Evolutionary conservation across 169 alveolate species (phyloP), one percentile per base, ranked within the genome.

Genomic region (Plasmodium gaboni): DNA sequence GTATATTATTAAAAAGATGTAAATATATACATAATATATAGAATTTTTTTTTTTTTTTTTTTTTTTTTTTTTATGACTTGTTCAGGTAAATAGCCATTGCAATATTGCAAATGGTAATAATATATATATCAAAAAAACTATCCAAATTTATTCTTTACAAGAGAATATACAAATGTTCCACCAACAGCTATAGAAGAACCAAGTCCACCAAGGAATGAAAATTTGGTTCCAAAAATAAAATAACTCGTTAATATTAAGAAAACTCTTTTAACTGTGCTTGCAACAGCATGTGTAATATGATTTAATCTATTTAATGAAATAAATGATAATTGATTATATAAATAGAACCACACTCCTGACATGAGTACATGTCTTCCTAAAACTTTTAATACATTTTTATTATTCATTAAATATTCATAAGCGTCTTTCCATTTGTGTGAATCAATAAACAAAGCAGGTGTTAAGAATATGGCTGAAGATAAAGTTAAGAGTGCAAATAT

Each of bases 261-360:
- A 13, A 93, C 85, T 71, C 94, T 92, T 86, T 93, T 93, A 73
- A 94, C 74, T 32, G 97, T 88, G 73, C 93, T 94, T 38, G 96
- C 97, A 42, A 94, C 96, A 28, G 96, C 96, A 68, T 93, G 95
- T 50, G 91, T 83, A 48, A 94, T 93, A n/a, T 96, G 96, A 19
- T 92, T 72, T 50, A 94, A 91, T 67, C 87, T 88, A 65, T 94
- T 80, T 72, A 93, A 73, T 10, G 95, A 87, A n/a, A 85, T 46
- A 91, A 92, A 94, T 59, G 96, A 92, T 69, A 92, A 91, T 50
- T 86, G 91, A 85, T 89, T 94, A 51, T 80, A 70, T 38, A 92
- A 68, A 46, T 78, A 73, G 64, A 90, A 90, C 89, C 88, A 85
- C 73, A 94, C 59, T 15, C 96, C 95, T 15, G 95, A 92, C 51